Evolutionary conservation across 495 filamentous ascomycete species (phyloP).

Genomic region (Melanomma pulvis-pyrius): DNA sequence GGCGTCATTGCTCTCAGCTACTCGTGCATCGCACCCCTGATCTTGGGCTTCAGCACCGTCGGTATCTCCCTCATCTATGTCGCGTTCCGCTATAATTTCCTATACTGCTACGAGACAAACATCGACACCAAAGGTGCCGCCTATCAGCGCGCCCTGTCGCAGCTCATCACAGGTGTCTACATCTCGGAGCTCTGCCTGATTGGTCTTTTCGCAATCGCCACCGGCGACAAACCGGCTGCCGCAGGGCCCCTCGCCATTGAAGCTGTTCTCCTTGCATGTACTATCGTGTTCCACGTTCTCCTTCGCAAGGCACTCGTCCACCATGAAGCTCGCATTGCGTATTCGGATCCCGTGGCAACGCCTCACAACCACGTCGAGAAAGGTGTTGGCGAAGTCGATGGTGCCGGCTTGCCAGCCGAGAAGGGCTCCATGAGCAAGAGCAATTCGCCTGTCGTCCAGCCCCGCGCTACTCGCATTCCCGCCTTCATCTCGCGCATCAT

Average conservation of each 20-base stretch:
- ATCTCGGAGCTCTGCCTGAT: conserved; percentile 84
- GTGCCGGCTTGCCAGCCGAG: conserved; percentile 9
- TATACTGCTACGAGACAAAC: conserved; percentile 82
- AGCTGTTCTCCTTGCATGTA: conserved; percentile 79
- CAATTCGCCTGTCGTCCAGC: conserved; percentile 1
- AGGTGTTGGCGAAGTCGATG: conserved; percentile 60
- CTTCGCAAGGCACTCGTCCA: conserved; percentile 79
- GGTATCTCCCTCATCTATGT: conserved; percentile 88
- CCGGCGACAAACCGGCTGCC: conserved; percentile 49
- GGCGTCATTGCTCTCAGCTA: conserved; percentile 87
- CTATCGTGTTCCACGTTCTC: conserved; percentile 77
- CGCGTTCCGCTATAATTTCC: conserved; percentile 91
- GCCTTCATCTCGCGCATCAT: conserved; percentile 24
- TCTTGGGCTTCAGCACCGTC: conserved; percentile 83
- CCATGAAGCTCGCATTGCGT: conserved; percentile 28
- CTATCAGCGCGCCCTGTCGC: conserved; percentile 88
- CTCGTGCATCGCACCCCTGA: conserved; percentile 85
- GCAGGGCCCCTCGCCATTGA: conserved; percentile 81
- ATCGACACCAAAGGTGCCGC: conserved; percentile 91
- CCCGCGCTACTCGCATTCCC: conserved; percentile 21
- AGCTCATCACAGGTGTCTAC: conserved; percentile 87
- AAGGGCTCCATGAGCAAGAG: conserved; percentile 7
- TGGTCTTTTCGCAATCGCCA: conserved; percentile 78
- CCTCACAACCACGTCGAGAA: conserved; percentile 78
- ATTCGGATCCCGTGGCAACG: conserved; percentile 45